Evolutionary conservation across 192 early-diverging fungal genomes (phyloP), one percentile per base, ranked within the genome.

Genomic region (Nowakowskiella sp.): DNA sequence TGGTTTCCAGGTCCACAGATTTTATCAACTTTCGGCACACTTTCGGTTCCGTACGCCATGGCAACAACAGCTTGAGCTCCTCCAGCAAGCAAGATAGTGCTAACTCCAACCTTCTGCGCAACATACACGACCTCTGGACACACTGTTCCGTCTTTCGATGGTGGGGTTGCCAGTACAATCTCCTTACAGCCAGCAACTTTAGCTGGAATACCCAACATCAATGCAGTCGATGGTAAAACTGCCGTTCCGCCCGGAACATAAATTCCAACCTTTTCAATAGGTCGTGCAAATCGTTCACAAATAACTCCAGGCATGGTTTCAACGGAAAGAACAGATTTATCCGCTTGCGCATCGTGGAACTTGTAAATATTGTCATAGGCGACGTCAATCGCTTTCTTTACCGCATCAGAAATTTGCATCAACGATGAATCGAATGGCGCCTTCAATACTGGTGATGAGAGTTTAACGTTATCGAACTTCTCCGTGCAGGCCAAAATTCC

Each of bases 1-100:
- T 99, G 96, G 69, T 99, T 99, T 32, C 96, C 96, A 6, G 96
- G 96, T 26, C 96, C 96, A 70, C 92, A 97, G 66, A 99, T 99
- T 84, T 99, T 99, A 70, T 99, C 96, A 6, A 97, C 96, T 72
- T 99, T 99, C 48, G 94, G 92, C 34, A 96, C 85, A 0, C 78
- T 78, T 61, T 90, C 85, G 2, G 96, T 99, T 31, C 95, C 95
- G 58, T 95, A 97, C n/a, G 95, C 95, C 87, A 99, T 88, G 6
- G 93, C 93, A 19, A 92, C 95, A 36, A 99, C 87, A 3, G 94
- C 96, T 65, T 99, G 96, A 1, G 96, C 94, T 46, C 96, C 96
- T 50, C 96, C 96, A 1, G 94, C 96, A 49, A 82, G 72, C 34
- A 99, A 71, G 49, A 99, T 82, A 47, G 85, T 81, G 1, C 85